Conservation (phyloP, 2,329 filamentous ascomycete species). For the Calonectria multiphialidica region DNA sequence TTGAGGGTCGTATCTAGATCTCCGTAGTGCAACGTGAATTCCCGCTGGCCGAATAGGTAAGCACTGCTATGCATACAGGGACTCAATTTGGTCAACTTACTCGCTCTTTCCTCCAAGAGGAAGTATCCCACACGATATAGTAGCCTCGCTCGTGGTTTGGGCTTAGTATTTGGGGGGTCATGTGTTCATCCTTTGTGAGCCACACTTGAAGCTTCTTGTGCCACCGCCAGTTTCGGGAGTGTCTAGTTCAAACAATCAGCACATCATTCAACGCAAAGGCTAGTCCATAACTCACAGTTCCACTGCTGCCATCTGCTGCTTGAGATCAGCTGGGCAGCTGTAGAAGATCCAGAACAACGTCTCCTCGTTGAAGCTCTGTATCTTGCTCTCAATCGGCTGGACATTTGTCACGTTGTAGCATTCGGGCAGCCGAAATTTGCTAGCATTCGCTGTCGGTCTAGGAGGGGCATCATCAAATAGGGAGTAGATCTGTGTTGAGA, state of each 20-base stretch:
- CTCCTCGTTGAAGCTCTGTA: constrained; percentile 76
- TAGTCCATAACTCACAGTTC: constrained; percentile 65
- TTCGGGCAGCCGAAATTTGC: constrained; percentile 70
- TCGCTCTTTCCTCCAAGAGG: constrained; percentile 72
- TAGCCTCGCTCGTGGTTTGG: constrained; percentile 72
- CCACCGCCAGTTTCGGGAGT: constrained; percentile 76
- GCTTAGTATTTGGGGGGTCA: constrained; percentile 71
- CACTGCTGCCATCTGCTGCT: constrained; percentile 72
- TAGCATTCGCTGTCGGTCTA: constrained; percentile 62
- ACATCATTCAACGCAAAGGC: not conserved
- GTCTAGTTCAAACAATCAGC: constrained; percentile 54
- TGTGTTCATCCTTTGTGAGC: constrained; percentile 76
- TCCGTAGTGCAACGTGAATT: constrained; percentile 71
- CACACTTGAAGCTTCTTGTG: constrained; percentile 76
- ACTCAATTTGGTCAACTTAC: constrained; percentile 55
- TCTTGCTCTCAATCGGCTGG: constrained; percentile 74
- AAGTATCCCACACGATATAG: constrained; percentile 75
- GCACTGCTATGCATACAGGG: not conserved
- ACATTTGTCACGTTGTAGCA: constrained; percentile 77
- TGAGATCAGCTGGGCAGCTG: constrained; percentile 71
- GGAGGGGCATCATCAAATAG: constrained; percentile 71
- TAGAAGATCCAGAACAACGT: constrained; percentile 79
- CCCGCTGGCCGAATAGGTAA: constrained; percentile 58
- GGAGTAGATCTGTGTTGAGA: constrained; percentile 72
- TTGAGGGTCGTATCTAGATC: constrained; percentile 67